phyloP scores from a whole-genome alignment of 192 early-diverging fungal species.

The Mortierella hygrophila region DNA sequence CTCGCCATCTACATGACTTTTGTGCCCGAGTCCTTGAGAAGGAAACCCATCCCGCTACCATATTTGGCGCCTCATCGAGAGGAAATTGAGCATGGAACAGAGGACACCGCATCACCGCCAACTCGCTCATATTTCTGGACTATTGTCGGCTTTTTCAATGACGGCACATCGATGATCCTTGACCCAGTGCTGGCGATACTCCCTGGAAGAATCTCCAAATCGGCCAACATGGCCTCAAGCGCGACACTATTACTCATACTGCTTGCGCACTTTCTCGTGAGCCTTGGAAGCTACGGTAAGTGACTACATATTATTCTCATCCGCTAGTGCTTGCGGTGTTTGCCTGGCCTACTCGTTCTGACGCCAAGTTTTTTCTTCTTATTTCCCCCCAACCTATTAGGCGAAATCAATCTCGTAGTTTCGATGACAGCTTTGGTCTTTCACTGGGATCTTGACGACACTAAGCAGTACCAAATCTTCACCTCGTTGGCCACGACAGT shows the following conservation, averaged over 20 bases:
- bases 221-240: background rate
- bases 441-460: background rate
- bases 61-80: background rate
- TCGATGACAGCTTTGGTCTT: background rate
- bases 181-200: background rate
- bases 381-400: background rate
- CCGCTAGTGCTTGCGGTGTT: background rate
- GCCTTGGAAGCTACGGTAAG: background rate
- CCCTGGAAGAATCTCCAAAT: background rate
- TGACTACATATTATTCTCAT: background rate
- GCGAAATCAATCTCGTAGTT: background rate
- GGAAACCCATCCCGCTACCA: background rate
- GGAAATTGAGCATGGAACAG: background rate
- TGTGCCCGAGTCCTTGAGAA: slow-evolving; percentile 20
- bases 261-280: background rate
- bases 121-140: background rate
- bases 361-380: background rate
- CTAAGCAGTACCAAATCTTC: background rate
- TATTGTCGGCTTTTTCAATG: background rate
- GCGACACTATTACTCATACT: background rate
- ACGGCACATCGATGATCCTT: background rate
- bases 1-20: background rate
- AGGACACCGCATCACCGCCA: background rate
- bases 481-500: background rate
- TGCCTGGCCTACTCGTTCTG: background rate